Conservation (phyloP, 805 yeast species). For the Phaffomyces thermotolerans region DNA sequence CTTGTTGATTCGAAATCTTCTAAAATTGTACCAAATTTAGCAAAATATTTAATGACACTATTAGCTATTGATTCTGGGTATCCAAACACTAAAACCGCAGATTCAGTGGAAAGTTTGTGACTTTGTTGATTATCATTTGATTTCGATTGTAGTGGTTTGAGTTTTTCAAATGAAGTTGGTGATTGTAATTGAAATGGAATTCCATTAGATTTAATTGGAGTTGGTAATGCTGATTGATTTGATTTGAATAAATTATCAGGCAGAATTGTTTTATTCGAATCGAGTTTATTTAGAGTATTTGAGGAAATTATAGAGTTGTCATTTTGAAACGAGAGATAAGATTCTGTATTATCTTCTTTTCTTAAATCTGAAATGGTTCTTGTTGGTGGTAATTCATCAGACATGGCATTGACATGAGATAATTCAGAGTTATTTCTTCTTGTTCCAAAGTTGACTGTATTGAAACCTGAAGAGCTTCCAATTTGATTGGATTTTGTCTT, state of each 20-base stretch:
- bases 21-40: slow-evolving; percentile 70
- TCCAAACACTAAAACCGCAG: slow-evolving; percentile 81
- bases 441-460: slow-evolving; percentile 32
- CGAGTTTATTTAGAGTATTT: background rate
- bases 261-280: too few relatives aligned
- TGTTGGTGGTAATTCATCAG: slow-evolving; percentile 36
- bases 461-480: slow-evolving; percentile 25
- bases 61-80: slow-evolving; percentile 73
- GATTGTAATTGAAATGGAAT: background rate
- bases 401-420: slow-evolving; percentile 25
- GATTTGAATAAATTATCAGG: too few relatives aligned
- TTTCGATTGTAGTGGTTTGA: background rate
- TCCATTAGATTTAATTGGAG: slow-evolving; percentile 13
- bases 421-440: slow-evolving; percentile 22
- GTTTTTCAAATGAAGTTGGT: too few relatives aligned
- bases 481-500: slow-evolving; percentile 11
- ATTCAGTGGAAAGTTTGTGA: slow-evolving; percentile 28
- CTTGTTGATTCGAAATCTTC: slow-evolving; percentile 57
- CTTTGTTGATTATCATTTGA: slow-evolving; percentile 1
- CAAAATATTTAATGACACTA: slow-evolving; percentile 62
- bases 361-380: slow-evolving; percentile 34
- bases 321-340: slow-evolving; percentile 7
- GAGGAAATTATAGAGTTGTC: slow-evolving; percentile 3
- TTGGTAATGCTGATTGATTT: slow-evolving; percentile 12
- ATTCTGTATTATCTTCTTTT: slow-evolving; percentile 27